Base-by-base conservation (phyloP, 768 basidiomycete species). In the Udeniomyces megalosporus region DNA sequence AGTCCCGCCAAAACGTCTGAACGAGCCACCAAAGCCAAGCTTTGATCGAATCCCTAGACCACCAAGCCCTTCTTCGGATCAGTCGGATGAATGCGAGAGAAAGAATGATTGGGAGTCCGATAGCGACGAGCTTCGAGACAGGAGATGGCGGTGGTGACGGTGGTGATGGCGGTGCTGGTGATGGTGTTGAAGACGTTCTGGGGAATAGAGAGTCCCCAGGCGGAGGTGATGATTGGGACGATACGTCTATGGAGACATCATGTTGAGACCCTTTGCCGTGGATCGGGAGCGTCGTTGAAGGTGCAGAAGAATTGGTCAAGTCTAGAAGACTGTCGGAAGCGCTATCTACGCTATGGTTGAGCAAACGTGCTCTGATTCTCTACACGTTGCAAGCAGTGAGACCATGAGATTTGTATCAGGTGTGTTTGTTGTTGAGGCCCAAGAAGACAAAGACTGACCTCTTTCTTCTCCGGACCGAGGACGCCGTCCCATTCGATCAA, bases 401-500 rank as follows among this genome's bases (percentile, higher is more conserved):
- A 8, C 12, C 54, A 42, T 6, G 4, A 44, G 5, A 10, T 8
- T 17, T 20, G 17, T 32, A 3, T 17, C 6, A 54, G 34, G 15
- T 14, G 51, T 10, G 17, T 8, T 53, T 2, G 7, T 11, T 15
- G 26, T 12, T 29, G 14, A 34, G 2, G 15, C 5, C 35, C 44
- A 22, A 5, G 17, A 44, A 17, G n/a, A 6, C 17, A 24, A 44
- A n/a, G 38, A 57, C 55, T 28, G 14, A 44, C 42, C n/a, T 57
- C 26, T 28, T 57, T 45, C 46, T 24, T 12, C 14, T 3, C 31
- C 14, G 22, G 17, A 3, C 22, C n/a, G 5, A 57, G 35, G 22
- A 57, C 55, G 44, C 38, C 44, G 10, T 57, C 55, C 55, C 55
- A 57, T 4, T 57, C 55, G 12, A 57, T 17, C 42, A 57, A 31